Conservation (phyloP, 1,284 basidiomycete genomes). For the Rugosomyces carneus region DNA sequence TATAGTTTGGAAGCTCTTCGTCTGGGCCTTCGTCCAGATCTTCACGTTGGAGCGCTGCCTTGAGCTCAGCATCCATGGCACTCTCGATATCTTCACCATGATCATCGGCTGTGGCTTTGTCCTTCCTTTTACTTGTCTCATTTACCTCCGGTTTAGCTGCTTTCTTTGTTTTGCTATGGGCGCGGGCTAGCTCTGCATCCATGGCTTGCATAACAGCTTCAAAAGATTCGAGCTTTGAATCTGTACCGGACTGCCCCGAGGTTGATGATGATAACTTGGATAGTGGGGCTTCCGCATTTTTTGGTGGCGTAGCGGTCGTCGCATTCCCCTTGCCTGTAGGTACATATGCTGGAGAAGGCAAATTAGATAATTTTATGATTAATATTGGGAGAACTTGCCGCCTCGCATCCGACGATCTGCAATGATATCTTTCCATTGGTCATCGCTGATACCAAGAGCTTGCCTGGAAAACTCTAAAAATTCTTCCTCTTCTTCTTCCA, state of each 20-base stretch:
- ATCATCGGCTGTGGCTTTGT: slow-evolving; percentile 31
- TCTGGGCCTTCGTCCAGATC: slow-evolving; percentile 40
- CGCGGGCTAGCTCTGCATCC: slow-evolving; percentile 71
- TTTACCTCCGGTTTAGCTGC: slow-evolving; percentile 14
- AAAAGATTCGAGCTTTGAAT: slow-evolving; percentile 82
- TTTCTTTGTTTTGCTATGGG: slow-evolving; percentile 25
- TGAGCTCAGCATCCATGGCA: slow-evolving; percentile 84
- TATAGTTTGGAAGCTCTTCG: slow-evolving; percentile 66
- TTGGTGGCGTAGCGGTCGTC: slow-evolving; percentile 2
- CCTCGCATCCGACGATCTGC: slow-evolving; percentile 68
- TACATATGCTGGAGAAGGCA: slow-evolving; percentile 41
- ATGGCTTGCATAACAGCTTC: slow-evolving; percentile 93
- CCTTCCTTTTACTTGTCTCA: slow-evolving; percentile 32
- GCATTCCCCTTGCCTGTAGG: slow-evolving; percentile 16
- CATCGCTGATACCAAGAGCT: slow-evolving; percentile 78
- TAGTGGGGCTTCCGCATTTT: slow-evolving; percentile 1
- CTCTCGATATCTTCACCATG: slow-evolving; percentile 62
- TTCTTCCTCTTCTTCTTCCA: slow-evolving; percentile 86
- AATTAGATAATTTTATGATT: slow-evolving; percentile 4
- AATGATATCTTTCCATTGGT: slow-evolving; percentile 80
- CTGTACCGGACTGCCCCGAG: slow-evolving; percentile 36
- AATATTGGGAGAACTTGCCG: slow-evolving; percentile 41
- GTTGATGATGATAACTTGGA: slow-evolving; percentile 18
- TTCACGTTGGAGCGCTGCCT: slow-evolving; percentile 52
- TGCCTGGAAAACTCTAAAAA: slow-evolving; percentile 91